Evolutionary conservation across 192 early-diverging fungal genomes (phyloP).

Genomic region (Phlyctochytrium arcticum): DNA sequence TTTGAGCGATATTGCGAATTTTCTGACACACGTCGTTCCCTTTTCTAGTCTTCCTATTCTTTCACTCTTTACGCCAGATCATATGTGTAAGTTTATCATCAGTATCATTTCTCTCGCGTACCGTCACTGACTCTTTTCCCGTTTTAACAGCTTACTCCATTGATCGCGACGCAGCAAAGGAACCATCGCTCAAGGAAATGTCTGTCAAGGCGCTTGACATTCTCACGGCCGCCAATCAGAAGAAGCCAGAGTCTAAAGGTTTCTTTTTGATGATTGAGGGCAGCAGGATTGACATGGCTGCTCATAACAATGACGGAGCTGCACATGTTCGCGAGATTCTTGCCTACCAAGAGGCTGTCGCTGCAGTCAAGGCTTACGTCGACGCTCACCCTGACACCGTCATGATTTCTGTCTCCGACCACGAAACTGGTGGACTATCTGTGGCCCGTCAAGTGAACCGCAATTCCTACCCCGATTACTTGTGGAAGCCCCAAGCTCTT

Average conservation of each 20-base stretch:
- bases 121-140: neutral
- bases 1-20: too few relatives aligned
- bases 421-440: slow-evolving; percentile 95
- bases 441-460: slow-evolving; percentile 68
- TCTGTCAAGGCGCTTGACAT: slow-evolving; percentile 73
- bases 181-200: slow-evolving; percentile 87
- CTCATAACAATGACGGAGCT: slow-evolving; percentile 90
- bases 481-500: slow-evolving; percentile 69
- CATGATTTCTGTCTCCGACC: slow-evolving; percentile 85
- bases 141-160: slow-evolving; percentile 63
- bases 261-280: slow-evolving; percentile 99
- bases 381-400: slow-evolving; percentile 76
- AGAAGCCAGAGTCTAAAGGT: slow-evolving; percentile 53
- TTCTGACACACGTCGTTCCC: too few relatives aligned
- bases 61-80: slow-evolving; percentile 74
- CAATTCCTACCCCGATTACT: slow-evolving; percentile 78
- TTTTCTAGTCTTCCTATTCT: slow-evolving; percentile 62
- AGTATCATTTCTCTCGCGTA: neutral
- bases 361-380: slow-evolving; percentile 71
- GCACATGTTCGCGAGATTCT: slow-evolving; percentile 89
- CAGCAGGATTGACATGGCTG: slow-evolving; percentile 95
- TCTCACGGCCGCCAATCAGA: slow-evolving; percentile 45
- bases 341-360: slow-evolving; percentile 78
- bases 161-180: slow-evolving; percentile 61
- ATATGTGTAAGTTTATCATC: slow-evolving; percentile 68